Evolutionary conservation across 768 basidiomycete genomes (phyloP), one percentile per base, ranked within the genome.

Genomic region (Trametes punicea): DNA sequence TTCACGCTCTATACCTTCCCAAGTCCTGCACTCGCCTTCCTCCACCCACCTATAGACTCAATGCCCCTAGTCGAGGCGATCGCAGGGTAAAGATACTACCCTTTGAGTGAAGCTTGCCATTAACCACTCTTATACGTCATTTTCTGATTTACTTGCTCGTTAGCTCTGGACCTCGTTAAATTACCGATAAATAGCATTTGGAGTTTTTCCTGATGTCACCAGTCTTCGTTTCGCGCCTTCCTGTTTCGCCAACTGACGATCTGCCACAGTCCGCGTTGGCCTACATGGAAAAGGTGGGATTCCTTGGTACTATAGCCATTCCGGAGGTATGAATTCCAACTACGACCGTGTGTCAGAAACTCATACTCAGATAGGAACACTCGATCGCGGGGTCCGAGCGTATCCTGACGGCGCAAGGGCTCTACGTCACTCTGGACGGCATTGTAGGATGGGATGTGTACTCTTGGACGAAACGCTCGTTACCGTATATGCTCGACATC

Each of bases 361-460:
- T 38, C 36, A 38, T 38, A 18, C 15, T n/a, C 15, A 16, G 2
- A 6, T 2, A 38, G 6, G 36, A 38, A n/a, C n/a, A n/a, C n/a
- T n/a, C n/a, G n/a, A n/a, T n/a, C n/a, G 6, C 7, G 31, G 15
- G 15, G 15, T 4, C 20, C 11, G 18, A 3, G 40, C 21, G 11
- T 4, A 21, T n/a, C 40, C 21, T 38, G 16, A 11, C 6, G 30
- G 21, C 38, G 3, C 27, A 21, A 16, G 30, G 39, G 13, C 52
- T 54, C 23, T 54, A 46, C 30, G 25, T 54, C n/a, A 46, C 44
- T 7, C 44, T 26, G 9, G 52, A 46, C 6, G 52, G 52, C 0
- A 39, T 34, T n/a, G n/a, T 54, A 3, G 23, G 52, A 8, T 54
- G 52, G 52, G 33, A 54, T 23, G 16, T 46, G 2, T 25, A 54